A percentile compares a stretch with the other conserved stretches of the same genome.
phyloP scores from a whole-genome alignment of 176 grass and related monocot genomes.

The Rhynchospora breviuscula region DNA sequence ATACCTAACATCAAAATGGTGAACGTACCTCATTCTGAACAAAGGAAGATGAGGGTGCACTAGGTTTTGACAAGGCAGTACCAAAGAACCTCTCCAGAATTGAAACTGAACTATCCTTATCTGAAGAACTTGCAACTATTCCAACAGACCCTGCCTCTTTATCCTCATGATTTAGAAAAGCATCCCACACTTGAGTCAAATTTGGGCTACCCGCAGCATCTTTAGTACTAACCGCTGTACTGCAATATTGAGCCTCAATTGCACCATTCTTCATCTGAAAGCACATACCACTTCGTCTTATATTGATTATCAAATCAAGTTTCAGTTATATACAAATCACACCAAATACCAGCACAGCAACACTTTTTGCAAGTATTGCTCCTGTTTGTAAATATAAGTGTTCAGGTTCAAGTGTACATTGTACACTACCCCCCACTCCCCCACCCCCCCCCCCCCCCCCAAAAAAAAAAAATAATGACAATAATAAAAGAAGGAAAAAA shows the following conservation, averaged over 20 bases:
- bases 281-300: background rate
- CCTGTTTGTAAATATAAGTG: background rate
- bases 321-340: background rate
- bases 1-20: background rate
- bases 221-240: conserved; percentile 10
- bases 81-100: conserved; percentile 88
- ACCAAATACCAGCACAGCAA: background rate
- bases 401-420: too few relatives aligned
- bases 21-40: conserved; percentile 29
- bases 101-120: conserved; percentile 48
- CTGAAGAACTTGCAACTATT: conserved; percentile 26
- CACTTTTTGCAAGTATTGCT: background rate
- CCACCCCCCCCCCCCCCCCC: too few relatives aligned
- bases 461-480: too few relatives aligned
- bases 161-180: conserved; percentile 44
- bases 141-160: conserved; percentile 37
- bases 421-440: too few relatives aligned
- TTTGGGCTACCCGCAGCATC: conserved; percentile 35
- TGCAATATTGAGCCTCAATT: background rate
- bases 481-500: too few relatives aligned
- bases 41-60: conserved; percentile 35
- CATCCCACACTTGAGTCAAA: conserved; percentile 39
- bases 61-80: conserved; percentile 47
- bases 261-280: conserved; percentile 23
- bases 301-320: background rate